These are phyloP conservation scores for Heliosperma pusillum DNA, from an alignment of 148 eudicot genomes.

Conservation along the genomic window DNA sequence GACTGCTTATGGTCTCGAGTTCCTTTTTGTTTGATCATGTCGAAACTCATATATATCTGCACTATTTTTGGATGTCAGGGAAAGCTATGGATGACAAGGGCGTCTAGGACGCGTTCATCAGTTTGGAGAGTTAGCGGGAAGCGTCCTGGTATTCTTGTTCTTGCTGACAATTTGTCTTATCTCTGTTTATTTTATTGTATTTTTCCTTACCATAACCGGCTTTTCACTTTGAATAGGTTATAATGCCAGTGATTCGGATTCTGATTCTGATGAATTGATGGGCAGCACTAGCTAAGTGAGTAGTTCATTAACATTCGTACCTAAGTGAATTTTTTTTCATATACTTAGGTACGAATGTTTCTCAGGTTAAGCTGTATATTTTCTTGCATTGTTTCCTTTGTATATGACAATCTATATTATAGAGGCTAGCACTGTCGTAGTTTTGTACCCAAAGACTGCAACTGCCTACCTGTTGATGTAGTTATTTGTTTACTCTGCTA, in stretches of 20 bases:
- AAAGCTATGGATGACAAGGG: conserved; percentile 66
- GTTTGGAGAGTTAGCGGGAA: conserved; percentile 84
- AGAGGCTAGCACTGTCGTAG: background rate
- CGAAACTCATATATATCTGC: conserved; percentile 16
- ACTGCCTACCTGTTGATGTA: conserved; percentile 1
- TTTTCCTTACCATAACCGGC: conserved; percentile 9
- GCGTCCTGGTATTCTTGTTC: conserved; percentile 60
- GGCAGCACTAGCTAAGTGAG: conserved; percentile 33
- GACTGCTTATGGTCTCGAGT: background rate
- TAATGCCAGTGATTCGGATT: conserved; percentile 94
- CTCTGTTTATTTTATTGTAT: background rate
- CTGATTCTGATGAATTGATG: conserved; percentile 68
- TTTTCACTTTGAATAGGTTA: conserved; percentile 49
- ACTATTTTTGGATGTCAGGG: conserved; percentile 38
- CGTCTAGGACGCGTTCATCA: conserved; percentile 78
- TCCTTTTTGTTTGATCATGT: background rate
- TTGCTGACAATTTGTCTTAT: conserved; percentile 1
- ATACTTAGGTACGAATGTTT: too few relatives aligned
- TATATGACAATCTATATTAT: background rate
- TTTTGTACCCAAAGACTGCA: background rate
- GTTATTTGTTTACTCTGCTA: background rate
- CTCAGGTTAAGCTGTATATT: background rate
- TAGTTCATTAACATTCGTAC: conserved; percentile 13
- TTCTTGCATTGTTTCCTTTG: background rate
- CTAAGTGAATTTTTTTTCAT: conserved; percentile 27